phyloP scores from a whole-genome alignment of 352 stramenopile genomes.

The Phytophthora sp. region DNA sequence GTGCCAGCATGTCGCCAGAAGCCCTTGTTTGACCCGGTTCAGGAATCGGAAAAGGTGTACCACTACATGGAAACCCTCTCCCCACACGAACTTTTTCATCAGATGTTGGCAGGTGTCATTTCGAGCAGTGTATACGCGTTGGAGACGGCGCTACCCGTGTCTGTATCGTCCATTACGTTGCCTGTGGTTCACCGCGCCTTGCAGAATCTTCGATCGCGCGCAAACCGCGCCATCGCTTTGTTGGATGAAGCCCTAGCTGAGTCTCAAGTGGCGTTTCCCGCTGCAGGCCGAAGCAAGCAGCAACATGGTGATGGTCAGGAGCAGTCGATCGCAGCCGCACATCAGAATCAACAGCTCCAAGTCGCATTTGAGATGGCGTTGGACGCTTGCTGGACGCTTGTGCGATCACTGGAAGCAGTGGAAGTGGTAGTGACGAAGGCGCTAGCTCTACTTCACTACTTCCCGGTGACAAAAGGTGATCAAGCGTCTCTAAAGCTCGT shows the following conservation, averaged over 20 bases:
- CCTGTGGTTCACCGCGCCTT: slow-evolving; percentile 49
- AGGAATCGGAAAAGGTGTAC: slow-evolving; percentile 83
- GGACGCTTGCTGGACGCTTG: slow-evolving; percentile 73
- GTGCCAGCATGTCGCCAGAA: slow-evolving; percentile 71
- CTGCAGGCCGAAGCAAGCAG: slow-evolving; percentile 33
- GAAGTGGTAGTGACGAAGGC: slow-evolving; percentile 64
- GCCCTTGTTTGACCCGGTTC: slow-evolving; percentile 67
- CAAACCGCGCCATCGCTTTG: slow-evolving; percentile 56
- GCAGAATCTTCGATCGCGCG: slow-evolving; percentile 38
- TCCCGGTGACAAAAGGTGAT: slow-evolving; percentile 26
- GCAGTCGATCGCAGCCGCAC: slow-evolving; percentile 39
- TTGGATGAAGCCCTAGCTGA: slow-evolving; percentile 70
- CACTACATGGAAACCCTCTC: slow-evolving; percentile 86
- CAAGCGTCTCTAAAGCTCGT: slow-evolving; percentile 39
- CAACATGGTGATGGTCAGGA: slow-evolving; percentile 32
- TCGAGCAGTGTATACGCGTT: slow-evolving; percentile 64
- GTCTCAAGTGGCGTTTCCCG: slow-evolving; percentile 65
- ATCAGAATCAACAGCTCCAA: slow-evolving; percentile 62
- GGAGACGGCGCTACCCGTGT: slow-evolving; percentile 50
- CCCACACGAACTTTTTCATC: slow-evolving; percentile 79
- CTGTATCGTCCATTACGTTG: slow-evolving; percentile 32
- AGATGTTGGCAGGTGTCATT: slow-evolving; percentile 74
- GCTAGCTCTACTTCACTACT: slow-evolving; percentile 55
- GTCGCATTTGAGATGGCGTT: slow-evolving; percentile 84
- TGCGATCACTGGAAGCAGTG: slow-evolving; percentile 52